These are phyloP conservation scores for Penicillium sp. DNA, from an alignment of 2,329 filamentous ascomycete species.

Conservation along the genomic window DNA sequence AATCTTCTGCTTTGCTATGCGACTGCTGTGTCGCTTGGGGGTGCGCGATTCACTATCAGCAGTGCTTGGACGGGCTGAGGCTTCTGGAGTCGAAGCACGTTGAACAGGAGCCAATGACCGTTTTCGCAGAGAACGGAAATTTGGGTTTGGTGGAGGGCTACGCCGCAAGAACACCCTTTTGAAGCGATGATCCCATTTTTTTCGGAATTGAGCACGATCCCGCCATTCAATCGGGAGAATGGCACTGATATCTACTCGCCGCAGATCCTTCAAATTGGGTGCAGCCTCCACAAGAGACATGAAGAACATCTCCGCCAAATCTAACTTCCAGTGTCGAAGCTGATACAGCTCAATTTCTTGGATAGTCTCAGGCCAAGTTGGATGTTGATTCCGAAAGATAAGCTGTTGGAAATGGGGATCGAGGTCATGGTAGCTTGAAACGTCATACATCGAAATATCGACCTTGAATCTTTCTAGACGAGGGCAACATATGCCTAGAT, in stretches of 20 bases:
- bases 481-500: conserved; percentile 67
- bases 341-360: conserved; percentile 72
- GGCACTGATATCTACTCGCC: conserved; percentile 69
- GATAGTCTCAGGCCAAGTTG: conserved; percentile 74
- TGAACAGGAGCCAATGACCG: conserved; percentile 5
- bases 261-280: conserved; percentile 63
- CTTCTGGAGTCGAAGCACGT: not conserved
- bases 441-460: conserved; percentile 76
- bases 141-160: conserved; percentile 32
- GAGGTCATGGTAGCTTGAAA: conserved; percentile 66
- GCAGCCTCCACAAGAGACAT: conserved; percentile 74
- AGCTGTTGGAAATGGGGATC: conserved; percentile 73
- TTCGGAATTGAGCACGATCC: conserved; percentile 74
- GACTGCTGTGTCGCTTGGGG: conserved; percentile 42
- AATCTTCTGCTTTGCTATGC: conserved; percentile 33
- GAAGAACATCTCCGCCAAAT: conserved; percentile 74
- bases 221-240: conserved; percentile 80
- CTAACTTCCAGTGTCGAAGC: conserved; percentile 70
- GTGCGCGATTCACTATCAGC: conserved; percentile 16
- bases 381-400: conserved; percentile 58
- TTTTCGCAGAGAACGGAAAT: conserved; percentile 25
- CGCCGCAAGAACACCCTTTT: conserved; percentile 50
- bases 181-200: conserved; percentile 72
- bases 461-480: conserved; percentile 68
- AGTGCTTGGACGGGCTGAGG: conserved; percentile 11